Evolutionary conservation across 2,329 filamentous ascomycete genomes (phyloP), one percentile per base, ranked within the genome.

Genomic region (Magnaporthiopsis rhizophila): DNA sequence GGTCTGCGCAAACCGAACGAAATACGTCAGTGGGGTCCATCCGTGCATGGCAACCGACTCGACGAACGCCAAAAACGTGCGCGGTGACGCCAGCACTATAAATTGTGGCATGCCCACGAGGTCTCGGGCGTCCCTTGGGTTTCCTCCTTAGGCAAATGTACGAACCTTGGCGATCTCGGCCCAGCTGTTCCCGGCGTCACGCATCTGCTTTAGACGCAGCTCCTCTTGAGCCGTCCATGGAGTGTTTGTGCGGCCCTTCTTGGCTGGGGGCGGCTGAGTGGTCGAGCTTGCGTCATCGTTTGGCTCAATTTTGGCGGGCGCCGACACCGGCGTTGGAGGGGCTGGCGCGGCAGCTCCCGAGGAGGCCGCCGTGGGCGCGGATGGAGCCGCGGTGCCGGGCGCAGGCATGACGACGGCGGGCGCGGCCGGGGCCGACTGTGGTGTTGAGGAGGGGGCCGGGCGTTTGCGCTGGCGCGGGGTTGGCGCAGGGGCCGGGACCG

Each of bases 201-300:
- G 86, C 92, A 99, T 96, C 69, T 89, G 87, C 81, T 98, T 98
- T 70, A 99, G 80, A 59, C 92, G 83, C 74, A 94, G 86, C 77
- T 99, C 95, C 76, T 99, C 95, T 45, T 90, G 90, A 2, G 94
- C 91, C 2, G 93, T 97, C 95, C 95, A 99, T 0, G 95, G 95
- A 3, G 95, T 99, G 74, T 99, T 99, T n/a, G 95, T 98, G 66
- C 95, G 85, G 71, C 92, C 95, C 80, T 97, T 97, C 81, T 98
- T 99, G 61, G 85, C 81, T 8, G 87, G 86, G 1, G 86, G 85
- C 34, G 81, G 82, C 69, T 71, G 69, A 0, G 76, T 69, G 1
- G 73, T 72, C 1, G 70, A 66, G 24, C 71, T 73, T 8, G 71
- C 68, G 38, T 78, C 75, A 28, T 78, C 76, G 7, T 69, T 65